A percentile compares a stretch with the other conserved stretches of the same genome.
Conservation (phyloP, 306 rosid species). For the Lupinus albus region DNA sequence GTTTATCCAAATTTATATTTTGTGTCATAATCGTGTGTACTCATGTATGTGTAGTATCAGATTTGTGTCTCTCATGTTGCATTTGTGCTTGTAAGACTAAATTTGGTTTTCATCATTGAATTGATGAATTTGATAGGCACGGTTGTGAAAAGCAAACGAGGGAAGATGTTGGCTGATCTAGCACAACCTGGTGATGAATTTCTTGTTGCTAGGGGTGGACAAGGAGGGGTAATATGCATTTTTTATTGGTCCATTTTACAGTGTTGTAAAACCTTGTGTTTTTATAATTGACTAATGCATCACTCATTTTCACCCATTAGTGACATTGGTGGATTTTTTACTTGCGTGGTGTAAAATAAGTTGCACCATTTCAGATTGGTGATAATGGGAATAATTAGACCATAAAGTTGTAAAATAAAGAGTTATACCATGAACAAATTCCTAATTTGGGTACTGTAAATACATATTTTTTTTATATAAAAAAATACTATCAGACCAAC, state of each 20-base stretch:
- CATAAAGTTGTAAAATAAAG: background rate
- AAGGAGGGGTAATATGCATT: constrained; percentile 82
- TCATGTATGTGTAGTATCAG: background rate
- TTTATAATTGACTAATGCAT: constrained; percentile 13
- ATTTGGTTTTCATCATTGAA: constrained; percentile 2
- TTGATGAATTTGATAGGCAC: constrained; percentile 63
- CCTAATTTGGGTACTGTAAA: background rate
- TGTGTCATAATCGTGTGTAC: background rate
- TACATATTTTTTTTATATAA: background rate
- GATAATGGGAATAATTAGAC: constrained; percentile 20
- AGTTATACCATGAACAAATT: background rate
- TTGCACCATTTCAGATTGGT: constrained; percentile 13
- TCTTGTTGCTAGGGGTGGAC: constrained; percentile 93
- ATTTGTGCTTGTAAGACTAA: background rate
- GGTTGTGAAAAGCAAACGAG: constrained; percentile 81
- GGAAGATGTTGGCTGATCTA: constrained; percentile 82
- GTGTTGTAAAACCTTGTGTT: constrained; percentile 3
- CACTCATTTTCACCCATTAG: background rate
- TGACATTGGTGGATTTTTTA: constrained; percentile 18
- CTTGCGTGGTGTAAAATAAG: constrained; percentile 3
- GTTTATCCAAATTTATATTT: background rate
- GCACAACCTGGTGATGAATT: constrained; percentile 80
- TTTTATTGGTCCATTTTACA: background rate
- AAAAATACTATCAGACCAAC: background rate
- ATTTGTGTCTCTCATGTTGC: background rate